phyloP scores from a whole-genome alignment of 352 stramenopile species.

The Labyrinthula sp. region DNA sequence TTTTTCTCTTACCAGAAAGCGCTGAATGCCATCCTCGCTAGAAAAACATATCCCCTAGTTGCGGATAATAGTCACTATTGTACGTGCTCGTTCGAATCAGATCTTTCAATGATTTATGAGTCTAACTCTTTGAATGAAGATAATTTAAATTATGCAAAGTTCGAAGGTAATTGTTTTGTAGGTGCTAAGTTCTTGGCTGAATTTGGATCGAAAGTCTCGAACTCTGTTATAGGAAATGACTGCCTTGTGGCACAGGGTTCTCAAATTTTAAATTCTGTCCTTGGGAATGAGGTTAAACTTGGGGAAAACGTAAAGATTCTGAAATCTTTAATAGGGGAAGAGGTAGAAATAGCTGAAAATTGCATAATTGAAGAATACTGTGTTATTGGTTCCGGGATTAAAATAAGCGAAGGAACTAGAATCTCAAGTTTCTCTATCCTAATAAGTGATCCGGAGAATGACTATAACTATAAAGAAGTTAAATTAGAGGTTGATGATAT shows the following conservation, averaged over 20 bases:
- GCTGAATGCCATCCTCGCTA: conserved; percentile 71
- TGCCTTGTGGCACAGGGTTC: conserved; percentile 42
- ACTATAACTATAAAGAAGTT: conserved; percentile 32
- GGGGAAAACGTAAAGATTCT: conserved; percentile 50
- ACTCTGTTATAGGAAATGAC: conserved; percentile 42
- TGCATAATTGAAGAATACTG: conserved; percentile 48
- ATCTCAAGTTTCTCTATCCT: conserved; percentile 52
- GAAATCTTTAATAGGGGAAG: conserved; percentile 44
- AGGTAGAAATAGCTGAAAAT: conserved; percentile 40
- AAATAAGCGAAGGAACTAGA: conserved; percentile 49
- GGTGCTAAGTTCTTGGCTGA: conserved; percentile 33
- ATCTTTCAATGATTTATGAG: conserved; percentile 47
- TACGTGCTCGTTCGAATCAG: conserved; percentile 81
- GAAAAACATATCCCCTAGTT: conserved; percentile 71
- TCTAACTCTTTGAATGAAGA: conserved; percentile 52
- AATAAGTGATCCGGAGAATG: conserved; percentile 38
- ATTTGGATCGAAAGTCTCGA: conserved; percentile 1
- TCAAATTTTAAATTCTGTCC: conserved; percentile 50
- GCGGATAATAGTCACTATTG: conserved; percentile 75
- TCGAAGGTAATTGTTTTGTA: conserved; percentile 50
- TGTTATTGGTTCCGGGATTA: conserved; percentile 51
- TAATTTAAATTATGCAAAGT: conserved; percentile 48
- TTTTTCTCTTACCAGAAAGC: conserved; percentile 56
- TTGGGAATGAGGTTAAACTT: conserved; percentile 55
- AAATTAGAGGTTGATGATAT: conserved; percentile 45